phyloP scores from a whole-genome alignment of 2,329 filamentous ascomycete species.

The Albophoma yamanashiensis region DNA sequence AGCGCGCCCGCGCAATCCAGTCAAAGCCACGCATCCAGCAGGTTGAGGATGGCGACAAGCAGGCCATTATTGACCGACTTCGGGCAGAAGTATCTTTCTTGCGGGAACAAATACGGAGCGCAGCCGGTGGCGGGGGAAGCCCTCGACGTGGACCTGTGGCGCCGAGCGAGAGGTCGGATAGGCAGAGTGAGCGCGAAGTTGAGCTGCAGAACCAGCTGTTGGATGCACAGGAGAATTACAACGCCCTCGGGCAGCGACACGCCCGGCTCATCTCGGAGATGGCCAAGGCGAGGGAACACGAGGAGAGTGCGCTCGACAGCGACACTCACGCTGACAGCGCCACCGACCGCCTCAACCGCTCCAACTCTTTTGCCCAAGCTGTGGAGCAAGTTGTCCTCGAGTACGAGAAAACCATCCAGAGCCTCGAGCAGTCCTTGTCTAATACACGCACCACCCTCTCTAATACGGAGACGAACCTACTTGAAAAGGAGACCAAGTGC shows the following conservation, averaged over 20 bases:
- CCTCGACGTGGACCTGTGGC: slow-evolving; percentile 40
- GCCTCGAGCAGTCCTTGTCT: slow-evolving; percentile 80
- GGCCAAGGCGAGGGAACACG: slow-evolving; percentile 69
- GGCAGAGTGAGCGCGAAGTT: slow-evolving; percentile 72
- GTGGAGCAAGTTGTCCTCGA: slow-evolving; percentile 94
- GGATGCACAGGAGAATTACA: slow-evolving; percentile 92
- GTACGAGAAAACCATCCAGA: slow-evolving; percentile 97
- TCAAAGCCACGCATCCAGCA: slow-evolving; percentile 96
- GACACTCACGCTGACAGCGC: slow-evolving; percentile 61
- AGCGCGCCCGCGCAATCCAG: slow-evolving; percentile 90
- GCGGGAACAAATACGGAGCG: slow-evolving; percentile 82
- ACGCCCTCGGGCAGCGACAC: slow-evolving; percentile 79
- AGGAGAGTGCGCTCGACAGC: slow-evolving; percentile 48
- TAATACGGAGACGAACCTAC: slow-evolving; percentile 70
- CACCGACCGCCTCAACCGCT: slow-evolving; percentile 81
- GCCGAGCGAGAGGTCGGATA: slow-evolving; percentile 62
- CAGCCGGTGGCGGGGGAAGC: slow-evolving; percentile 56
- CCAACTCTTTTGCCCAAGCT: slow-evolving; percentile 89
- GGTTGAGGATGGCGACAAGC: slow-evolving; percentile 85
- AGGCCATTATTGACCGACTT: slow-evolving; percentile 83
- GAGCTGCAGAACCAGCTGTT: slow-evolving; percentile 91
- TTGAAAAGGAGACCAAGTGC: slow-evolving; percentile 90
- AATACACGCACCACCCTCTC: slow-evolving; percentile 78
- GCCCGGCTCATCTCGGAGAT: slow-evolving; percentile 93
- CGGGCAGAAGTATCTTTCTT: slow-evolving; percentile 91